Conservation (phyloP, 2,329 filamentous ascomycete species). For the Shiraia bambusicola region DNA sequence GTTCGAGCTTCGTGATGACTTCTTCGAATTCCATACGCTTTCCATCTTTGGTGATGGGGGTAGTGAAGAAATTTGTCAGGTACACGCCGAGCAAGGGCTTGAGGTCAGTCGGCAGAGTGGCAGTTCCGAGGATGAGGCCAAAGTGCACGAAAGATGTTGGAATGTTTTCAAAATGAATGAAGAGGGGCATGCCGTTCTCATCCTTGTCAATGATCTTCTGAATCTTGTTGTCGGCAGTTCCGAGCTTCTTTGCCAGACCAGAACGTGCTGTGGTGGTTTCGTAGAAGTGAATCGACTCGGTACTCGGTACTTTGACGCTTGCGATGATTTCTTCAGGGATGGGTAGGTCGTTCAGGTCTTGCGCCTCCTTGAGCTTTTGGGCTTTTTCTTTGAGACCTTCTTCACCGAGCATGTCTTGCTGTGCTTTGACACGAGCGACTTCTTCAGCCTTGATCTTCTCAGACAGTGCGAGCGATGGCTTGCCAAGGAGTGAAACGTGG, state of each 20-base stretch:
- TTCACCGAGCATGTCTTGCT: slow-evolving; percentile 77
- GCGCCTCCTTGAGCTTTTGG: slow-evolving; percentile 76
- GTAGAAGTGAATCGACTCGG: slow-evolving; percentile 94
- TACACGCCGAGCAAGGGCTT: slow-evolving; percentile 85
- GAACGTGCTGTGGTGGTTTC: slow-evolving; percentile 81
- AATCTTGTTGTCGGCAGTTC: slow-evolving; percentile 65
- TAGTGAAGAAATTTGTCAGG: slow-evolving; percentile 90
- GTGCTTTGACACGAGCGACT: slow-evolving; percentile 72
- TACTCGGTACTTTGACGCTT: slow-evolving; percentile 76
- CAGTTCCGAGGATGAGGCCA: slow-evolving; percentile 76
- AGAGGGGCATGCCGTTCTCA: slow-evolving; percentile 67
- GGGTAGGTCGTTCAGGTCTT: slow-evolving; percentile 82
- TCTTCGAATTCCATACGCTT: slow-evolving; percentile 83
- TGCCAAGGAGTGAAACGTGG: slow-evolving; percentile 85
- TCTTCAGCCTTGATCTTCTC: slow-evolving; percentile 81
- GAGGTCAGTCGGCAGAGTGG: slow-evolving; percentile 73
- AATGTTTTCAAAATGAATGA: slow-evolving; percentile 96
- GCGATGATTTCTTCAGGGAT: slow-evolving; percentile 83
- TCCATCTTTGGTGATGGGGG: slow-evolving; percentile 76
- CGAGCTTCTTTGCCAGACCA: slow-evolving; percentile 72
- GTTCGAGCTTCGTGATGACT: slow-evolving; percentile 86
- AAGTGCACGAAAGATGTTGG: slow-evolving; percentile 90
- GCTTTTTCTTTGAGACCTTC: slow-evolving; percentile 76
- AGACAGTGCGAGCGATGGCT: slow-evolving; percentile 77
- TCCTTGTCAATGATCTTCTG: slow-evolving; percentile 76